These are phyloP conservation scores for Oryza australiensis DNA, from an alignment of 176 grass and related monocot genomes.

Conservation along the genomic window DNA sequence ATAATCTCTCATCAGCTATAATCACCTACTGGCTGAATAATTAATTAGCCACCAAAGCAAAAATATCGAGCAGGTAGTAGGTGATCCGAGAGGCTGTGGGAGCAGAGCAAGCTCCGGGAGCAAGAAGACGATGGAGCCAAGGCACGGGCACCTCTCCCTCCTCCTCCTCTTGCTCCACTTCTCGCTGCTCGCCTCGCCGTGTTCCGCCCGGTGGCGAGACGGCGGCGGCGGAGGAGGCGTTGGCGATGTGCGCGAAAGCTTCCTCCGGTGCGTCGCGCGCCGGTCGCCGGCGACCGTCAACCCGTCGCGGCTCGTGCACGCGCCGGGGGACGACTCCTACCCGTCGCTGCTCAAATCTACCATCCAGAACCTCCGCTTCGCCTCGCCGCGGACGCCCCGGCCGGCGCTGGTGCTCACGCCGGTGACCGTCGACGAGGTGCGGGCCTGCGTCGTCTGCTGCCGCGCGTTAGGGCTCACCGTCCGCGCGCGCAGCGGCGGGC, in stretches of 20 bases:
- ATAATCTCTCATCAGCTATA: too few relatives aligned
- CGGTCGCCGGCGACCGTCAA: conserved; percentile 42
- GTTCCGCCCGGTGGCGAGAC: not conserved
- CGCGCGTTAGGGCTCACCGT: conserved; percentile 35
- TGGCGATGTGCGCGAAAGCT: conserved; percentile 34
- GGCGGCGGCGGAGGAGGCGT: not conserved
- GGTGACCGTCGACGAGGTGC: conserved; percentile 21
- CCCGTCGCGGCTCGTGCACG: conserved; percentile 35
- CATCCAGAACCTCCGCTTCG: conserved; percentile 69
- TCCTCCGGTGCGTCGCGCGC: conserved; percentile 51
- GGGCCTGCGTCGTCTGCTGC: conserved; percentile 49
- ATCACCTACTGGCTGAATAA: too few relatives aligned
- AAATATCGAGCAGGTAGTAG: not conserved
- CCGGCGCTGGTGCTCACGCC: conserved; percentile 57
- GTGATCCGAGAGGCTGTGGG: too few relatives aligned
- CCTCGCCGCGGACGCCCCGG: conserved; percentile 16
- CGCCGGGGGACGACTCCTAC: conserved; percentile 33
- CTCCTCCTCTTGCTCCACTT: not conserved
- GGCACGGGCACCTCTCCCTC: not conserved
- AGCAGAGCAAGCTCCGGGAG: not conserved
- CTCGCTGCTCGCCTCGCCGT: conserved; percentile 13
- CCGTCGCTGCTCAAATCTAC: conserved; percentile 44
- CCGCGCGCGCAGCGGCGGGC: conserved; percentile 58
- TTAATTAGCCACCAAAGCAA: too few relatives aligned
- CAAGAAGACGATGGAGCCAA: conserved; percentile 22